phyloP scores from a whole-genome alignment of 306 rosid genomes.

The Hippophae rhamnoides region DNA sequence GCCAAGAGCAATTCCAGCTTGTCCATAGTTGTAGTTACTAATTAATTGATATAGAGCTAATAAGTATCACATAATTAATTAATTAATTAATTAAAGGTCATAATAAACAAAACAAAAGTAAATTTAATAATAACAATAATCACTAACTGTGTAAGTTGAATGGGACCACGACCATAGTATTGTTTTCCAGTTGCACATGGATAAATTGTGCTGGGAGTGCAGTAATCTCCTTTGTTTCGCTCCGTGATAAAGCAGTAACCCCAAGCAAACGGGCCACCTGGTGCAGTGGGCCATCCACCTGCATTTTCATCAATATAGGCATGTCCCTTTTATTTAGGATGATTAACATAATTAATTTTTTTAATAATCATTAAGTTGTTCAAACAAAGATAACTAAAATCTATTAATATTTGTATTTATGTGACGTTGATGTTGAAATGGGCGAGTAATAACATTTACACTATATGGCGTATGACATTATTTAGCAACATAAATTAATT shows the following conservation, averaged over 20 bases:
- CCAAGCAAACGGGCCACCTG: conserved; percentile 60
- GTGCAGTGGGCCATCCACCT: conserved; percentile 57
- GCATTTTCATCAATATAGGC: not conserved
- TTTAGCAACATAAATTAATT: too few relatives aligned
- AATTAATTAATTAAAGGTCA: not conserved
- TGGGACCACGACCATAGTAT: conserved; percentile 67
- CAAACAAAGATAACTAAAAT: too few relatives aligned
- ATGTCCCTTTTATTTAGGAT: too few relatives aligned
- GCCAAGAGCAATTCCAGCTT: conserved; percentile 37
- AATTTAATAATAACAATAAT: not conserved
- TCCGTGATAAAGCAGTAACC: conserved; percentile 52
- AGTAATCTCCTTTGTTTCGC: conserved; percentile 14
- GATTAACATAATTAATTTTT: too few relatives aligned
- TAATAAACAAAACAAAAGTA: not conserved
- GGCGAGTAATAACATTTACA: too few relatives aligned
- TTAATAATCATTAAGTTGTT: too few relatives aligned
- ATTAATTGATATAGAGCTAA: not conserved
- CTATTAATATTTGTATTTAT: too few relatives aligned
- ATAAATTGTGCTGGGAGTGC: conserved; percentile 12
- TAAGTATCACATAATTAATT: not conserved
- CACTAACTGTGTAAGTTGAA: conserved; percentile 47
- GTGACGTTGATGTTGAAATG: too few relatives aligned
- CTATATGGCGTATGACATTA: too few relatives aligned
- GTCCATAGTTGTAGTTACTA: conserved; percentile 54
- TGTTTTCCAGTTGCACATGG: conserved; percentile 47